phyloP scores from a whole-genome alignment of 2,329 filamentous ascomycete genomes.

The Neurospora sp. region DNA sequence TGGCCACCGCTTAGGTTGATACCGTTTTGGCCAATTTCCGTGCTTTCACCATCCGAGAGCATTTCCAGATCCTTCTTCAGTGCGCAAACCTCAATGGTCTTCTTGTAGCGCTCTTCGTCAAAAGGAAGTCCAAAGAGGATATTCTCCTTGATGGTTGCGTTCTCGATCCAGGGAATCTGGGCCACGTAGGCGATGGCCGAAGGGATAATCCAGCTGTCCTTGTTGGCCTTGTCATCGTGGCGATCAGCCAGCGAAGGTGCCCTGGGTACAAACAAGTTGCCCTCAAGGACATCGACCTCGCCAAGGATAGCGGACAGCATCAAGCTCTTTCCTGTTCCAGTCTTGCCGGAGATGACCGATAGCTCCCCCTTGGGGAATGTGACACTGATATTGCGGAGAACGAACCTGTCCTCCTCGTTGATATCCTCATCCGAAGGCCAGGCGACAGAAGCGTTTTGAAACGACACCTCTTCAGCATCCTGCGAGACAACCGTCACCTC shows the following conservation, averaged over 20 bases:
- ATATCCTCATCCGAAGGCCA: conserved; percentile 61
- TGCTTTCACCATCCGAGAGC: conserved; percentile 65
- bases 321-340: conserved; percentile 68
- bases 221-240: conserved; percentile 52
- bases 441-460: conserved; percentile 58
- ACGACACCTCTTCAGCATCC: conserved; percentile 49
- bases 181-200: conserved; percentile 64
- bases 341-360: conserved; percentile 67
- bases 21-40: conserved; percentile 75
- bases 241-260: conserved; percentile 42
- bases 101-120: conserved; percentile 57
- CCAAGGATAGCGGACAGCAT: conserved; percentile 65
- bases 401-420: conserved; percentile 49
- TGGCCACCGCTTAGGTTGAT: conserved; percentile 79
- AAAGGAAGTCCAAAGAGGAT: conserved; percentile 67
- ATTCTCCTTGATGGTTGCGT: conserved; percentile 68
- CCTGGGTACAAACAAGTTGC: conserved; percentile 46
- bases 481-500: conserved; percentile 49
- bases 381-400: conserved; percentile 53
- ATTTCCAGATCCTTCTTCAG: conserved; percentile 67
- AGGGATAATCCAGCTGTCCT: conserved; percentile 58
- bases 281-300: conserved; percentile 59
- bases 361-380: conserved; percentile 59
- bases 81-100: conserved; percentile 63
- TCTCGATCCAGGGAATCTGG: conserved; percentile 80